A percentile compares a stretch with the other conserved stretches of the same genome.
phyloP scores from a whole-genome alignment of 768 basidiomycete species.

The Sarcodon sp. region DNA sequence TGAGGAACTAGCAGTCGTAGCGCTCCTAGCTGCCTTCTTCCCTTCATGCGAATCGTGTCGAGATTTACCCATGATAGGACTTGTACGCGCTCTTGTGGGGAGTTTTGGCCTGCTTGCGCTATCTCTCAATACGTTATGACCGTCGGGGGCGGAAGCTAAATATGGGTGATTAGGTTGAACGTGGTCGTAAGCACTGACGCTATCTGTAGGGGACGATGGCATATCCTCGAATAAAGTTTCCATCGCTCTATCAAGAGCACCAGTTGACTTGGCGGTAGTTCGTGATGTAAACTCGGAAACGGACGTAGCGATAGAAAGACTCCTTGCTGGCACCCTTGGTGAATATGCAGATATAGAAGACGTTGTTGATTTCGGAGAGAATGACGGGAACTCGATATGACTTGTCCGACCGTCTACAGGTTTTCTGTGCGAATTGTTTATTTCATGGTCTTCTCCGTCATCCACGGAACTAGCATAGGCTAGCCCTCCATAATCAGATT shows the following conservation, averaged over 20 bases:
- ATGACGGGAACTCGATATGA: conserved; percentile 3
- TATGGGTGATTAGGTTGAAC: conserved; percentile 7
- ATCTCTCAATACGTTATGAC: conserved; percentile 33
- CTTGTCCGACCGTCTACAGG: conserved; percentile 17
- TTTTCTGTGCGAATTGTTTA: conserved; percentile 3
- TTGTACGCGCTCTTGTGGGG: conserved; percentile 42
- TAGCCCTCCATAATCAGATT: conserved; percentile 17
- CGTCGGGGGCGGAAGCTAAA: conserved; percentile 14
- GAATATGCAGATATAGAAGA: conserved; percentile 8
- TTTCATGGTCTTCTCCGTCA: conserved; percentile 12
- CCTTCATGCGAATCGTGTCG: conserved; percentile 14
- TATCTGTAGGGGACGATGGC: conserved; percentile 17
- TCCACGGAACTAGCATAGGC: conserved; percentile 24
- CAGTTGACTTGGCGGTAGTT: conserved; percentile 17
- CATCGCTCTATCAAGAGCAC: conserved; percentile 36
- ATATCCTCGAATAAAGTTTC: conserved; percentile 36
- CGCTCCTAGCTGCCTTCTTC: conserved; percentile 17
- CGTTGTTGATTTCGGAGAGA: conserved; percentile 9
- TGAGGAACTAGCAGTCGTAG: conserved; percentile 4
- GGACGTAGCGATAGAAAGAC: conserved; percentile 15
- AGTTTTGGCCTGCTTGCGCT: conserved; percentile 40
- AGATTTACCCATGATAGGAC: conserved; percentile 24
- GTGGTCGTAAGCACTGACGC: conserved; percentile 20
- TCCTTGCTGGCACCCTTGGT: conserved; percentile 12
- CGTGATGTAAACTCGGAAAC: conserved; percentile 14